Evolutionary conservation across 805 yeast genomes (phyloP), one percentile per base, ranked within the genome.

Genomic region (Limtongozyma cylindracea): DNA sequence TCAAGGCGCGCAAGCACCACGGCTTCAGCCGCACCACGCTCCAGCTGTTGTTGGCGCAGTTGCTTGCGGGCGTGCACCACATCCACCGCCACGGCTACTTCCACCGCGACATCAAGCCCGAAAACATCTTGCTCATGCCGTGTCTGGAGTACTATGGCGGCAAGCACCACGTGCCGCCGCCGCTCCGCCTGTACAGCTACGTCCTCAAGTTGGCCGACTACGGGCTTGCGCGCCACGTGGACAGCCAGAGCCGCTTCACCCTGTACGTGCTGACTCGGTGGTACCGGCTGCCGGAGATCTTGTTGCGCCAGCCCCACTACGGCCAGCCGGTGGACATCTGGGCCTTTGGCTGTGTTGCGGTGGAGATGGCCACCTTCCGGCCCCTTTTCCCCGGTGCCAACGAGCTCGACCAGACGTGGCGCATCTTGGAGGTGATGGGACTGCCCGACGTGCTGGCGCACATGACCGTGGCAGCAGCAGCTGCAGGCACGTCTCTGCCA

Each of bases 41-140:
- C 28, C 66, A 56, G 33, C 63, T 78, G 21, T 65, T 78, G 20
- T 40, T 73, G 21, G 44, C 67, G 8, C 95, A 82, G 39, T 41
- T 82, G 1, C 47, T 77, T 25, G 53, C 60, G 25, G 98, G 88
- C 4, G 54, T 82, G 14, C 59, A 64, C 25, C 95, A 84, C 41
- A 78, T 84, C 24, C 98, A 77, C 35, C 39, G 43, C 13, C 47
- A 54, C 32, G 58, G 60, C 8, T 76, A 55, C 35, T 69, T 69
- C 35, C 96, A 84, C 41, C 59, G 98, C 25, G 98, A 84, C 49
- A 56, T 84, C 21, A 84, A 84, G 43, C 96, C 98, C 0, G 95
- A 84, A 36, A 84, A 84, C 42, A 70, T 84, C 13, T 56, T 84
- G 31, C 62, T 82, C 4, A 53, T 67, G 17, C 63, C 68, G 12